Conservation (phyloP, 192 early-diverging fungal species). For the Funneliformis mosseae region DNA sequence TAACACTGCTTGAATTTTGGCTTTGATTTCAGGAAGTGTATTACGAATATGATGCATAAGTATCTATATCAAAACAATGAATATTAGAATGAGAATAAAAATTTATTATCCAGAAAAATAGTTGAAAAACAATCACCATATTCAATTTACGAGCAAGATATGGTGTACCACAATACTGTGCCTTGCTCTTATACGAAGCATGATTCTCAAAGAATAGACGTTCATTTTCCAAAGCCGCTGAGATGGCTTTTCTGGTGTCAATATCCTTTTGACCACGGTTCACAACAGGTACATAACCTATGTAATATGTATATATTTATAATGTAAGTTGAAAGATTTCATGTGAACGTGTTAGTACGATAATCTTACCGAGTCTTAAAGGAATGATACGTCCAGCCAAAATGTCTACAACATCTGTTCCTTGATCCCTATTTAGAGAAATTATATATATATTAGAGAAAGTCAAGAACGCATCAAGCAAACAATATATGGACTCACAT, state of each 20-base stretch:
- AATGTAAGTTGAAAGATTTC: background rate
- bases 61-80: constrained; percentile 57
- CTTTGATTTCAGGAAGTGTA: constrained; percentile 98
- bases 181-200: constrained; percentile 91
- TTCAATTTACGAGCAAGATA: constrained; percentile 97
- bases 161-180: constrained; percentile 98
- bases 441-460: background rate
- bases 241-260: constrained; percentile 89
- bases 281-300: constrained; percentile 98
- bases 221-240: constrained; percentile 86
- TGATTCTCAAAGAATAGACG: constrained; percentile 95
- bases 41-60: constrained; percentile 99
- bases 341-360: constrained; percentile 6
- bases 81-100: background rate
- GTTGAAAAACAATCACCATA: constrained; percentile 60
- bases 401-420: constrained; percentile 99
- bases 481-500: constrained; percentile 62
- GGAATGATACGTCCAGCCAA: constrained; percentile 97
- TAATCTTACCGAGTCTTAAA: constrained; percentile 75
- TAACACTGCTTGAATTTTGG: constrained; percentile 87
- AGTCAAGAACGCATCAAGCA: background rate
- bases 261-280: constrained; percentile 99
- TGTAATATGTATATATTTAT: background rate
- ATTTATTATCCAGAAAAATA: background rate
- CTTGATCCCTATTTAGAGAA: constrained; percentile 67